A percentile compares a stretch with the other conserved stretches of the same genome.
These are phyloP conservation scores for Cercophora sp. DNA, from an alignment of 495 filamentous ascomycete species.

Conservation along the genomic window DNA sequence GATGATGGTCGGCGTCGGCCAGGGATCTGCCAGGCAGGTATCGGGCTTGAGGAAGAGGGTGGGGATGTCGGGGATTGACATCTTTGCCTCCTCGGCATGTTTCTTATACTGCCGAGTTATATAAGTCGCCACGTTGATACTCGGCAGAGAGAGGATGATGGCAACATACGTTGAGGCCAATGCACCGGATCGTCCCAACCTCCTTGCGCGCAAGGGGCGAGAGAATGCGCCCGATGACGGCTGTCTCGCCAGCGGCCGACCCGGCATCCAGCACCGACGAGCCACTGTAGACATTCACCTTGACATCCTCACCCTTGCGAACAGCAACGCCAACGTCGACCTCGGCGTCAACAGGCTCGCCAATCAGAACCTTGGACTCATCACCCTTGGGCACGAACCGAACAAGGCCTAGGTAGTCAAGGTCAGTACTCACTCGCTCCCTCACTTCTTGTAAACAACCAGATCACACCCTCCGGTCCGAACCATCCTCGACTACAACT, in stretches of 20 bases:
- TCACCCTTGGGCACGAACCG: conserved; percentile 55
- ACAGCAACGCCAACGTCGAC: conserved; percentile 55
- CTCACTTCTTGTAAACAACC: no score
- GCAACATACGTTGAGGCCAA: conserved; percentile 42
- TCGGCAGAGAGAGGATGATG: not conserved
- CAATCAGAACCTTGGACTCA: conserved; percentile 49
- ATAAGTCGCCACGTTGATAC: not conserved
- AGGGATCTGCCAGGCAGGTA: conserved; percentile 40
- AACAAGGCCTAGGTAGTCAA: conserved; percentile 46
- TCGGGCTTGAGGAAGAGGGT: conserved; percentile 45
- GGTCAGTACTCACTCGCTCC: not conserved
- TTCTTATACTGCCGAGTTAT: conserved; percentile 42
- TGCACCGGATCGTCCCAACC: conserved; percentile 44
- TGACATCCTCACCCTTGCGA: conserved; percentile 51
- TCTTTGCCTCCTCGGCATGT: conserved; percentile 43
- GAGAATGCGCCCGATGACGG: conserved; percentile 50
- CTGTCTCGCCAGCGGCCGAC: conserved; percentile 42
- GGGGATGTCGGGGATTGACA: conserved; percentile 41
- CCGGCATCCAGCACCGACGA: conserved; percentile 52
- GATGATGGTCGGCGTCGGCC: conserved; percentile 43
- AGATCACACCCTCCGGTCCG: no score
- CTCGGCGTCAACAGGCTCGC: conserved; percentile 50
- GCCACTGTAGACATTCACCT: conserved; percentile 52
- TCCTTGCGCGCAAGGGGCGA: conserved; percentile 49
- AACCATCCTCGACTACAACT: no score